A percentile compares a stretch with the other conserved stretches of the same genome.
Evolutionary conservation across 208 protist genomes (phyloP).

Genomic region (Acanthamoeba culbertsoni): DNA sequence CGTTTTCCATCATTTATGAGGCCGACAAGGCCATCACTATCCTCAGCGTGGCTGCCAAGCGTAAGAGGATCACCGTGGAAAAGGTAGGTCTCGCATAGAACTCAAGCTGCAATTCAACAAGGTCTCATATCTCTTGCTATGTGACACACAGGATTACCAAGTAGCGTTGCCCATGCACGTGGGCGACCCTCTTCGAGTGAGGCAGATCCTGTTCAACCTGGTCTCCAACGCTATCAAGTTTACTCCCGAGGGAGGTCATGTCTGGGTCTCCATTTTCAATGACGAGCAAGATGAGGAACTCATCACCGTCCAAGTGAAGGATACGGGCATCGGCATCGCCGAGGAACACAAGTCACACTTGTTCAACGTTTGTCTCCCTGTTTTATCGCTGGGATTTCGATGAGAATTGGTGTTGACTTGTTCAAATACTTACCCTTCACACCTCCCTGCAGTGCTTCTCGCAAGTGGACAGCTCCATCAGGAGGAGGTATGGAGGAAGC

Average conservation of each 20-base stretch:
- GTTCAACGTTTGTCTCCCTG: conserved; percentile 18
- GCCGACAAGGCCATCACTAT: conserved; percentile 22
- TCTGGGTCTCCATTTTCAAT: neutral
- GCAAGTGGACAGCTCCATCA: conserved; percentile 8
- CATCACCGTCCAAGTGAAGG: conserved; percentile 55
- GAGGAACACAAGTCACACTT: conserved; percentile 52
- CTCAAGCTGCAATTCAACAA: too few species aligned
- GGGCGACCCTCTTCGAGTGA: conserved; percentile 59
- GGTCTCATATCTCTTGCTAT: neutral
- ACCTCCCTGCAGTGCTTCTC: neutral
- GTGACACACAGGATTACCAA: neutral
- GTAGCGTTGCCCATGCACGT: neutral
- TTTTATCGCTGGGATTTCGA: too few species aligned
- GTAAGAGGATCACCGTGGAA: neutral
- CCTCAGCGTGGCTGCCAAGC: neutral
- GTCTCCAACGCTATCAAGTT: conserved; percentile 56
- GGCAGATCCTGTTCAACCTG: conserved; percentile 57
- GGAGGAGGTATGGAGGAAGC: neutral
- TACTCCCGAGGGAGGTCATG: neutral
- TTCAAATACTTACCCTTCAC: too few species aligned
- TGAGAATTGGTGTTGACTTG: too few species aligned
- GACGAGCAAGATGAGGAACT: neutral
- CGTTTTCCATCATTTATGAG: conserved; percentile 17
- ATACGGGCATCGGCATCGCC: conserved; percentile 74
- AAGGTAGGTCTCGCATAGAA: neutral